Base-by-base conservation (phyloP, 176 grass and related monocot genomes). In the Oryza glaberrima region DNA sequence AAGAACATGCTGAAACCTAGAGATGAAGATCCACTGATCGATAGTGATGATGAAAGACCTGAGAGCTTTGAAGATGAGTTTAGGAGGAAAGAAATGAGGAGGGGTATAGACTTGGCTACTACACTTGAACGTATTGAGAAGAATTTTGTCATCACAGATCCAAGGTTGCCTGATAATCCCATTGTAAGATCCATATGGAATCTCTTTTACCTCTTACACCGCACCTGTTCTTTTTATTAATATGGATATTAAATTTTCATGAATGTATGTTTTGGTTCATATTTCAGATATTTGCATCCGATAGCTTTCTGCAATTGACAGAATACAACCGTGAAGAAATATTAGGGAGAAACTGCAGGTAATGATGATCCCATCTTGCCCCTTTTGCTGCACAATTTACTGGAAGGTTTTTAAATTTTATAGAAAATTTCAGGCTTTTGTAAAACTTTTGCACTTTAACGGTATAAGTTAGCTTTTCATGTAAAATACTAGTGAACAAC, bases 61-160 rank as follows among this genome's bases (percentile, higher is more conserved):
- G 89, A 98, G 75, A 95, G 93, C 72, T 94, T 98, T 85, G 93
- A 94, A 78, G 82, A 95, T 72, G 85, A 85, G 13, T 70, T 85
- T 13, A 92, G 93, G 71, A 95, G 79, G 82, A 98, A 92, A 86
- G 93, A 98, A 78, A 98, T 98, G 93, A 98, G 96, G 85, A 93
- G 79, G 92, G 96, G 96, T 65, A 98, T 98, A 70, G 96, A 98
- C 83, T 83, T 98, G 51, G 96, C 96, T 63, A 98, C 96, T 49
- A 95, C 93, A 69, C 96, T 98, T 56, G 96, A 98, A 88, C 90
- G 91, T 36, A 98, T 98, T 71, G 96, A 98, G 72, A 94, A 94
- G 71, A 94, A 90, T 77, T 94, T 94, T 75, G 93, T 94, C 69
- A 94, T 94, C 56, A 92, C 90, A 5, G 90, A 92, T 85, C 93